Percentiles rank a stretch among this genome's conserved stretches.
Evolutionary conservation across 805 yeast genomes (phyloP).

Genomic region (Yarrowia sp.): DNA sequence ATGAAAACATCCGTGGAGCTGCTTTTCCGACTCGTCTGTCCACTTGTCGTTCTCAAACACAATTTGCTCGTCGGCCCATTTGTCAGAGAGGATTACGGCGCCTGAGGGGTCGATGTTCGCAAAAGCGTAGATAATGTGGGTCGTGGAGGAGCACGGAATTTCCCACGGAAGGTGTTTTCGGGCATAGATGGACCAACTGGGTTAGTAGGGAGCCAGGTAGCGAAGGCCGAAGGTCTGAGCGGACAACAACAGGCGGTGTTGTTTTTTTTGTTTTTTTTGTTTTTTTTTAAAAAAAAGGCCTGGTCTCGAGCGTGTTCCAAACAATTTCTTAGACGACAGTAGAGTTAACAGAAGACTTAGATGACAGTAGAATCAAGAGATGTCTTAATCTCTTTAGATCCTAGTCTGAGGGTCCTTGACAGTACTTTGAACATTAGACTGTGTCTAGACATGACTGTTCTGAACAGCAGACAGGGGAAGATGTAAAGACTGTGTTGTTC

Average conservation of each 20-base stretch:
- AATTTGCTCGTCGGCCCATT: conserved; percentile 54
- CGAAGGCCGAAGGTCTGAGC: background rate
- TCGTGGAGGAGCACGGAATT: conserved; percentile 54
- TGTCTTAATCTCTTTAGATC: too few species aligned
- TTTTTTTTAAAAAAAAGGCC: too few species aligned
- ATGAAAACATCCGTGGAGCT: conserved; percentile 48
- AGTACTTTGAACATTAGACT: too few species aligned
- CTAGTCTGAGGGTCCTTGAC: too few species aligned
- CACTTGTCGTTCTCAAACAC: conserved; percentile 9
- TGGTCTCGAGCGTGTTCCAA: too few species aligned
- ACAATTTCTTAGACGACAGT: too few species aligned
- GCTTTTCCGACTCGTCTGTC: conserved; percentile 10
- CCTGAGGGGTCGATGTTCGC: conserved; percentile 59
- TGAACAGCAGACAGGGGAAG: too few species aligned
- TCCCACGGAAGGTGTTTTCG: conserved; percentile 59
- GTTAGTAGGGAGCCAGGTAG: background rate
- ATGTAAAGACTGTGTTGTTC: too few species aligned
- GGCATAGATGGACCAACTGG: conserved; percentile 62
- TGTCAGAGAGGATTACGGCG: conserved; percentile 53
- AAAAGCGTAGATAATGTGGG: conserved; percentile 80
- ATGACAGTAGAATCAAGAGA: too few species aligned
- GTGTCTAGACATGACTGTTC: too few species aligned
- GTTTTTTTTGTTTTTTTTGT: too few species aligned
- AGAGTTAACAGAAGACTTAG: too few species aligned
- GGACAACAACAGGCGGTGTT: background rate